Evolutionary conservation across 2,329 filamentous ascomycete genomes (phyloP).

Genomic region (Cercospora beticola): DNA sequence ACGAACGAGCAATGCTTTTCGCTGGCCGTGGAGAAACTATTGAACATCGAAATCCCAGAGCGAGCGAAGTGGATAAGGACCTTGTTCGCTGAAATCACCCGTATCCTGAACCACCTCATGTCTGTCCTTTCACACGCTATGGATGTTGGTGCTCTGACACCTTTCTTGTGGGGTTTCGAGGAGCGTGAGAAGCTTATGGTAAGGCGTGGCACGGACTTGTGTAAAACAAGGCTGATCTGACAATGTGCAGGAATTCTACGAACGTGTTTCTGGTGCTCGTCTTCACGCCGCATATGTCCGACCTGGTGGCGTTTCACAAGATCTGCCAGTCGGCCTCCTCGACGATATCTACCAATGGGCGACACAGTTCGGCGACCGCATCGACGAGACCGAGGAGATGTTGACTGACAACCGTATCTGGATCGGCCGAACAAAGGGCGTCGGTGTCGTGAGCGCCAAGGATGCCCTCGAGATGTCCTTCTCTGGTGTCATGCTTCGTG

Average conservation of each 20-base stretch:
- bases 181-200: constrained; percentile 99
- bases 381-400: constrained; percentile 98
- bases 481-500: constrained; percentile 95
- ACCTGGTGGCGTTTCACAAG: constrained; percentile 93
- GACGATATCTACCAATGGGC: constrained; percentile 99
- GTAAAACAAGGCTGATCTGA: neutral
- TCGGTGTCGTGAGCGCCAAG: constrained; percentile 85
- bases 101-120: constrained; percentile 96
- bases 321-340: constrained; percentile 87
- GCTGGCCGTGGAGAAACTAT: constrained; percentile 92
- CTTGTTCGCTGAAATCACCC: constrained; percentile 90
- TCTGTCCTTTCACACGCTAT: constrained; percentile 95
- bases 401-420: constrained; percentile 99
- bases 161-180: constrained; percentile 99
- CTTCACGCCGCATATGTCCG: constrained; percentile 96
- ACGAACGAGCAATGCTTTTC: constrained; percentile 99
- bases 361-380: constrained; percentile 96
- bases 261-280: constrained; percentile 96
- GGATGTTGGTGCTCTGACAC: constrained; percentile 97
- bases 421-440: constrained; percentile 83
- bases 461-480: constrained; percentile 98
- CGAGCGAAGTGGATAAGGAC: constrained; percentile 97
- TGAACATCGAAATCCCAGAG: constrained; percentile 94
- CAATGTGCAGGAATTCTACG: constrained; percentile 84
- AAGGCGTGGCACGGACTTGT: constrained; percentile 38